Percentiles rank a stretch among this genome's conserved stretches.
These are phyloP conservation scores for Passiflora organensis DNA, from an alignment of 345 rosid species.

Conservation along the genomic window DNA sequence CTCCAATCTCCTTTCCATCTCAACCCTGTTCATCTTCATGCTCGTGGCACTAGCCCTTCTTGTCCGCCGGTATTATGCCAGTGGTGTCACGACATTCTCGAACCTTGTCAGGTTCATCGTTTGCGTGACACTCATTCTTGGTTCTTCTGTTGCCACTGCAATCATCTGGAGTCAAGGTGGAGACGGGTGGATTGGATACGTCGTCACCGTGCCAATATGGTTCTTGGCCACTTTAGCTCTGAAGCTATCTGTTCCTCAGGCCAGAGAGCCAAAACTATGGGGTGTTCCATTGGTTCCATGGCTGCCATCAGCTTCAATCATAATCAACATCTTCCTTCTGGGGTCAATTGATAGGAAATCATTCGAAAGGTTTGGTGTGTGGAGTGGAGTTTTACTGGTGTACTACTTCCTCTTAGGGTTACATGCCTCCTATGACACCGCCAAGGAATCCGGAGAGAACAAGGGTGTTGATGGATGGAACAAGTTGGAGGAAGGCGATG, in stretches of 20 bases:
- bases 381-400: background rate
- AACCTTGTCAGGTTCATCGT: background rate
- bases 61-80: slow-evolving; percentile 6
- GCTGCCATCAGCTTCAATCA: slow-evolving; percentile 6
- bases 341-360: slow-evolving; percentile 5
- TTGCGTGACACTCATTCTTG: slow-evolving; percentile 4
- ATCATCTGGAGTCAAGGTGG: background rate
- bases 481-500: background rate
- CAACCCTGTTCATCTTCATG: slow-evolving; percentile 6
- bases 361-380: slow-evolving; percentile 1
- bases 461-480: slow-evolving; percentile 1
- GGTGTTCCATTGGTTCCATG: slow-evolving; percentile 13
- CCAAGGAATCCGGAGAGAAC: slow-evolving; percentile 8
- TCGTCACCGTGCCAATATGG: slow-evolving; percentile 3
- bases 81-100: background rate
- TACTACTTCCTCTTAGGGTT: slow-evolving; percentile 9
- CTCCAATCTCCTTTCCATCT: slow-evolving; percentile 14
- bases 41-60: slow-evolving; percentile 7
- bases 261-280: slow-evolving; percentile 11
- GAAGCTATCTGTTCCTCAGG: slow-evolving; percentile 6
- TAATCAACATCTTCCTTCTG: slow-evolving; percentile 11
- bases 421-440: slow-evolving; percentile 12
- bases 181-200: slow-evolving; percentile 7
- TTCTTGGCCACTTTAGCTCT: slow-evolving; percentile 3
- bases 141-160: slow-evolving; percentile 7